Conservation (phyloP, 2,329 filamentous ascomycete species). For the Periconia sp. region DNA sequence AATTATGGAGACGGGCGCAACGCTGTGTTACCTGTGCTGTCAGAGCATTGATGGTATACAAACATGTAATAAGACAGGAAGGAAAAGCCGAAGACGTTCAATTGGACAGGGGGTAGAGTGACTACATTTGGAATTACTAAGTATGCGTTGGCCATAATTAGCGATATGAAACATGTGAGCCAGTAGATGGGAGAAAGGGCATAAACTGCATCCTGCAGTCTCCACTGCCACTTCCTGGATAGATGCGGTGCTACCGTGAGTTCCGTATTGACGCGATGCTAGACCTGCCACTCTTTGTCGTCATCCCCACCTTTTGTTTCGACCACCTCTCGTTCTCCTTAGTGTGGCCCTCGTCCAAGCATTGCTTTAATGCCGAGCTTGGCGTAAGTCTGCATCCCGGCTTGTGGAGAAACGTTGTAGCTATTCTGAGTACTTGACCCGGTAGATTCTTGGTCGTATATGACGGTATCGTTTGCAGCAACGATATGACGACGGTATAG, state of each 20-base stretch:
- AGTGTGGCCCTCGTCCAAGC: slow-evolving; percentile 37
- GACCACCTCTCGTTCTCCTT: too few relatives aligned
- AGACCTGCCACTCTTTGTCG: background rate
- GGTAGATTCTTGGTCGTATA: slow-evolving; percentile 54
- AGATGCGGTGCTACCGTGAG: background rate
- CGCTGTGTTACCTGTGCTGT: slow-evolving; percentile 5
- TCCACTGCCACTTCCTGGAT: background rate
- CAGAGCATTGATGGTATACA: slow-evolving; percentile 3
- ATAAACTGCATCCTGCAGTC: background rate
- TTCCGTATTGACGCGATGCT: background rate
- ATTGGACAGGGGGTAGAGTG: slow-evolving; percentile 1
- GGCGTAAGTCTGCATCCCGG: slow-evolving; percentile 29
- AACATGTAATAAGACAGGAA: slow-evolving; percentile 4
- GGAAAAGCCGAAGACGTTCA: slow-evolving; percentile 1
- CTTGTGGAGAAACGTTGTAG: slow-evolving; percentile 9
- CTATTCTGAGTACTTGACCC: slow-evolving; percentile 16
- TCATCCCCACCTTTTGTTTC: slow-evolving; percentile 5
- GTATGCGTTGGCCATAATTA: slow-evolving; percentile 11
- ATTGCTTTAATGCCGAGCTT: slow-evolving; percentile 25
- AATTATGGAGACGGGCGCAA: background rate
- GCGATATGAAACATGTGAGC: slow-evolving; percentile 9
- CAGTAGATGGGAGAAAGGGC: slow-evolving; percentile 1
- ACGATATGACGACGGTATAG: slow-evolving; percentile 65
- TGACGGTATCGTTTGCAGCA: slow-evolving; percentile 61
- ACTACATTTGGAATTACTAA: slow-evolving; percentile 3